A percentile compares a stretch with the other conserved stretches of the same genome.
phyloP scores from a whole-genome alignment of 2,329 filamentous ascomycete species.

The Phialophora verrucosa region DNA sequence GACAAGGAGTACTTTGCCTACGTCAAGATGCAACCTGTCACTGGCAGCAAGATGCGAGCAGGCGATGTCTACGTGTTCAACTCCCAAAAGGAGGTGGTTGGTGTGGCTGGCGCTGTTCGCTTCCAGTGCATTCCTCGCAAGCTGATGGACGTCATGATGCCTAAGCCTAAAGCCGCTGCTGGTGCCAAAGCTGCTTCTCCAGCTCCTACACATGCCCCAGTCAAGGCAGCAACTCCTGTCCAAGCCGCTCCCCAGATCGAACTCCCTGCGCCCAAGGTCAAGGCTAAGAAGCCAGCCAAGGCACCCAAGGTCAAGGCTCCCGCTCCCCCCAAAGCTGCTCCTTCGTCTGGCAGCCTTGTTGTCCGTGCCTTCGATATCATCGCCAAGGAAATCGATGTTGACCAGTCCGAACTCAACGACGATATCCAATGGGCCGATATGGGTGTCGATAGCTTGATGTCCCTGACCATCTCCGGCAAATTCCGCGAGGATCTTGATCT shows the following conservation, averaged over 20 bases:
- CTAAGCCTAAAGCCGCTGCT: conserved; percentile 41
- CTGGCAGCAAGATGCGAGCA: conserved; percentile 58
- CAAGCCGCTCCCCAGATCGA: conserved; percentile 28
- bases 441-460: conserved; percentile 67
- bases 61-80: conserved; percentile 65
- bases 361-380: conserved; percentile 49
- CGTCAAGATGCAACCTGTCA: conserved; percentile 63
- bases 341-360: conserved; percentile 43
- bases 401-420: conserved; percentile 63
- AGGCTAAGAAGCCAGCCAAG: conserved; percentile 41
- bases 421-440: conserved; percentile 67
- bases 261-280: conserved; percentile 40
- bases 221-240: conserved; percentile 28
- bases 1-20: conserved; percentile 64
- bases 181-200: conserved; percentile 40
- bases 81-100: conserved; percentile 64
- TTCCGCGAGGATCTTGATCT: conserved; percentile 67
- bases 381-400: conserved; percentile 59
- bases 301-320: conserved; percentile 42
- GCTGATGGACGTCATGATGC: conserved; percentile 51
- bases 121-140: conserved; percentile 52
- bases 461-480: conserved; percentile 65
- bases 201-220: conserved; percentile 5
- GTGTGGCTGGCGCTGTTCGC: conserved; percentile 57
- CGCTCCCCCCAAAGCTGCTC: conserved; percentile 38